Evolutionary conservation across 2,329 filamentous ascomycete species (phyloP).

Genomic region (Rachicladosporium sp.): DNA sequence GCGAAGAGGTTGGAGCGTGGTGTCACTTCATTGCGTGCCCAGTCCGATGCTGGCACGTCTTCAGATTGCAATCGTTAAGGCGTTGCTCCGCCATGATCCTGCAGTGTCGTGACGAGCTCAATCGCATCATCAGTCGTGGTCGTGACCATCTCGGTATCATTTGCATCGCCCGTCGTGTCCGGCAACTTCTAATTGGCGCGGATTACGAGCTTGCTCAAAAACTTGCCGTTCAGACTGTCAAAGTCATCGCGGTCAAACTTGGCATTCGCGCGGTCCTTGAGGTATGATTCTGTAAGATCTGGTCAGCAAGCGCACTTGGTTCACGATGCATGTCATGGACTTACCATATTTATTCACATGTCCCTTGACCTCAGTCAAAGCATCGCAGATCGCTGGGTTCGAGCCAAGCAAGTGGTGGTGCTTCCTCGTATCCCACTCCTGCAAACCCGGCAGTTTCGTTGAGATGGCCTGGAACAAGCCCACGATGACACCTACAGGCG

Average conservation of each 20-base stretch:
- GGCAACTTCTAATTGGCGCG: conserved; percentile 57
- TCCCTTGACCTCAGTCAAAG: conserved; percentile 87
- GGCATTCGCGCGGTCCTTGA: conserved; percentile 64
- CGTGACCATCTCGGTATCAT: background rate
- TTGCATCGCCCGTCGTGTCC: conserved; percentile 2
- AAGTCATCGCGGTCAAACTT: conserved; percentile 89
- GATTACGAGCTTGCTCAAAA: conserved; percentile 90
- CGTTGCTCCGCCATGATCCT: too few relatives aligned
- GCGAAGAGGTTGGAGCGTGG: too few relatives aligned
- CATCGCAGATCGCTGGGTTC: conserved; percentile 83
- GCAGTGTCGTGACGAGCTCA: too few relatives aligned
- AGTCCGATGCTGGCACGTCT: too few relatives aligned
- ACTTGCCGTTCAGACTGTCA: conserved; percentile 93
- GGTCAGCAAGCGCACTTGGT: conserved; percentile 6
- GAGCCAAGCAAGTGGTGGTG: conserved; percentile 85
- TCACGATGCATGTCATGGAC: conserved; percentile 22
- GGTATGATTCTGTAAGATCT: conserved; percentile 60
- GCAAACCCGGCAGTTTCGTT: conserved; percentile 83
- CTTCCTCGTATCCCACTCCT: conserved; percentile 86
- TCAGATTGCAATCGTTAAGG: too few relatives aligned
- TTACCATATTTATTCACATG: conserved; percentile 90
- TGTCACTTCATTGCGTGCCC: too few relatives aligned
- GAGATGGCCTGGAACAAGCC: conserved; percentile 96
- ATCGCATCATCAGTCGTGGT: too few relatives aligned
- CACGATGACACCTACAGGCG: conserved; percentile 88